phyloP scores from a whole-genome alignment of 164 flowering plant genomes.

The Liriodendron chinense region DNA sequence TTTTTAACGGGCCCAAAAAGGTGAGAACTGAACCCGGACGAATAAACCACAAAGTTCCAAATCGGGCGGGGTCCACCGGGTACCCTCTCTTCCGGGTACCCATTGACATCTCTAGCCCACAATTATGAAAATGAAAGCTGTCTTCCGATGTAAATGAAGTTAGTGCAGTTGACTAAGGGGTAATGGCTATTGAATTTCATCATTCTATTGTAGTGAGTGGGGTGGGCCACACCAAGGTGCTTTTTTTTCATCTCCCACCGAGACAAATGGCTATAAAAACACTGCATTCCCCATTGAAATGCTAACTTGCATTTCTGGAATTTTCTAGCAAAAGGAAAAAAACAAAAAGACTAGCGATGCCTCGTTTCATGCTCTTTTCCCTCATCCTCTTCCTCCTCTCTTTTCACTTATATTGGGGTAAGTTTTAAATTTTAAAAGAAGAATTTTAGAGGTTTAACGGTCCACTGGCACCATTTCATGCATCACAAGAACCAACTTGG shows the following conservation, averaged over 20 bases:
- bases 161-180: neutral
- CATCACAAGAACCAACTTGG: too few relatives aligned
- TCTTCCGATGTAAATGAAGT: neutral
- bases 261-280: neutral
- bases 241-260: too few relatives aligned
- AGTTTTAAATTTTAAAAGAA: neutral
- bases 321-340: too few relatives aligned
- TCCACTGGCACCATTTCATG: too few relatives aligned
- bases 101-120: too few relatives aligned
- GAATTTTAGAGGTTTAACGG: too few relatives aligned
- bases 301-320: neutral
- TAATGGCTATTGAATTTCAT: neutral
- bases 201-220: neutral
- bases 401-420: neutral
- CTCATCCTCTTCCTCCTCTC: neutral
- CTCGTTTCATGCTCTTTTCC: neutral
- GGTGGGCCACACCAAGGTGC: neutral
- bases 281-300: neutral
- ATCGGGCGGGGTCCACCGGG: too few relatives aligned
- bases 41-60: too few relatives aligned
- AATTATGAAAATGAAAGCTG: too few relatives aligned
- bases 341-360: neutral
- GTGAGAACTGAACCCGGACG: too few relatives aligned
- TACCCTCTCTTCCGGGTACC: too few relatives aligned
- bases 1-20: too few relatives aligned